phyloP scores from a whole-genome alignment of 192 early-diverging fungal species.

The Dispira parvispora region DNA sequence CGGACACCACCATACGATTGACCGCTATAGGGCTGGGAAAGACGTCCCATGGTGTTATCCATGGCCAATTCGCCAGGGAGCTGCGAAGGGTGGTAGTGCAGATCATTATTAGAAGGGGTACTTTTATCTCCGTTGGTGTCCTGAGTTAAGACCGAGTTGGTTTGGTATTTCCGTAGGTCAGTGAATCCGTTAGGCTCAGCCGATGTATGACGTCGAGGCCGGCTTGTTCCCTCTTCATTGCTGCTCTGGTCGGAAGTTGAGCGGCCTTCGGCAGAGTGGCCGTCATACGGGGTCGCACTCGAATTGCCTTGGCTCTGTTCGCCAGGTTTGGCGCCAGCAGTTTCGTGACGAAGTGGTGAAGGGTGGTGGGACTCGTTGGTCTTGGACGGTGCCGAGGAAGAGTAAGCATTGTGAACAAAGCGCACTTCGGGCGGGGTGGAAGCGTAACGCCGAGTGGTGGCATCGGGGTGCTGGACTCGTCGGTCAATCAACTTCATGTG shows the following conservation, averaged over 20 bases:
- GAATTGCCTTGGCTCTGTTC: not conserved
- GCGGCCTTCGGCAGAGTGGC: not conserved
- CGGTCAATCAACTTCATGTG: not conserved
- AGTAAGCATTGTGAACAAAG: not conserved
- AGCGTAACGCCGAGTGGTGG: not conserved
- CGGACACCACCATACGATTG: not conserved
- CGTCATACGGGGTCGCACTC: not conserved
- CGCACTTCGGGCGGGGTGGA: not conserved
- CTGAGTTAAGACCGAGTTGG: not conserved
- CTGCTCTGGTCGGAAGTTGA: not conserved
- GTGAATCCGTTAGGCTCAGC: not conserved
- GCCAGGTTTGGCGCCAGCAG: not conserved
- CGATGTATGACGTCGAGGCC: not conserved
- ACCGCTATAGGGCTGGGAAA: not conserved
- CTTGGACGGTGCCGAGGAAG: constrained; percentile 1
- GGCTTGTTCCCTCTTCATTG: not conserved
- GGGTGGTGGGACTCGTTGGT: not conserved
- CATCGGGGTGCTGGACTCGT: not conserved
- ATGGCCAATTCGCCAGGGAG: not conserved
- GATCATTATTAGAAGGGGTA: not conserved
- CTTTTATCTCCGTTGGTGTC: not conserved
- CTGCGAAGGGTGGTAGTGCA: not conserved
- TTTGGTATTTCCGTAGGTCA: not conserved
- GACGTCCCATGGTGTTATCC: not conserved
- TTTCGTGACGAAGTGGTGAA: not conserved